Evolutionary conservation across 1,139 yeast species (phyloP).

Genomic region (Cylindricascospora bacillispora): DNA sequence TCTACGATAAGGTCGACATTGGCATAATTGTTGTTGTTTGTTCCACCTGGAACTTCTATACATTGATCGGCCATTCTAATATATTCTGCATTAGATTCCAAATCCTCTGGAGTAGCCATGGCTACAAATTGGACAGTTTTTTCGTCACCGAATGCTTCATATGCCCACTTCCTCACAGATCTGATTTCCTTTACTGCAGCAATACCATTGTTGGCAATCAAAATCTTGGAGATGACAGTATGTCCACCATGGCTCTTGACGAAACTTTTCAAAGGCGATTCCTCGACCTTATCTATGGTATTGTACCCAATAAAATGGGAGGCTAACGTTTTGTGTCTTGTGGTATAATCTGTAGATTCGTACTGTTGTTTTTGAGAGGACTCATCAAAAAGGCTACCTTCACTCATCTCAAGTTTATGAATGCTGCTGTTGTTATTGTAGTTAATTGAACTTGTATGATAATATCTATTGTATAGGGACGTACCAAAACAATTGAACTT

Average conservation of each 20-base stretch:
- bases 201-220: slow-evolving; percentile 96
- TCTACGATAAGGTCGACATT: slow-evolving; percentile 95
- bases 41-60: slow-evolving; percentile 98
- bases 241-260: slow-evolving; percentile 85
- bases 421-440: no score
- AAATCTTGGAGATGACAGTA: slow-evolving; percentile 77
- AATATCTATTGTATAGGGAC: no score
- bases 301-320: slow-evolving; percentile 4
- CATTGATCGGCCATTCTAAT: slow-evolving; percentile 98
- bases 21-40: slow-evolving; percentile 95
- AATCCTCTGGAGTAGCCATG: slow-evolving; percentile 98
- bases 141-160: slow-evolving; percentile 94
- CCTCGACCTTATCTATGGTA: slow-evolving; percentile 57
- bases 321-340: slow-evolving; percentile 2
- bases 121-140: slow-evolving; percentile 87
- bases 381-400: slow-evolving; percentile 29
- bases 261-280: slow-evolving; percentile 65
- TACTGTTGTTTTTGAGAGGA: slow-evolving; percentile 19
- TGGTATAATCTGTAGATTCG: slow-evolving; percentile 21
- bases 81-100: slow-evolving; percentile 93
- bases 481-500: no score
- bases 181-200: slow-evolving; percentile 98
- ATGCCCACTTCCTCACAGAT: slow-evolving; percentile 96
- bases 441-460: no score
- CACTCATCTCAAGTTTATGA: no score